A percentile compares a stretch with the other conserved stretches of the same genome.
These are phyloP conservation scores for Ceratorhiza oryzae-sativae DNA, from an alignment of 1,284 basidiomycete genomes.

Conservation along the genomic window DNA sequence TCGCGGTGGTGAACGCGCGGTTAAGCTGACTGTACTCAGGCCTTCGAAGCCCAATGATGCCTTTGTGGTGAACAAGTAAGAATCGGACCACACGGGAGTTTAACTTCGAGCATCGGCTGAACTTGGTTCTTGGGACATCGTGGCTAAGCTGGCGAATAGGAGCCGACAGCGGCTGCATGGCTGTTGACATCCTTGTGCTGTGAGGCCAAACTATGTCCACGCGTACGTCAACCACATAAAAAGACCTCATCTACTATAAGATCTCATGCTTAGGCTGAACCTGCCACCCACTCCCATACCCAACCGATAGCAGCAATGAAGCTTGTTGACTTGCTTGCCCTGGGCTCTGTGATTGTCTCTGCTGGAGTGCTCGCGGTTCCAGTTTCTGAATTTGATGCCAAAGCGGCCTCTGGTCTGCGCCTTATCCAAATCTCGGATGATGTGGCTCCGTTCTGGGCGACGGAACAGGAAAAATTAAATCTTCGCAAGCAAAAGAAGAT, in stretches of 20 bases:
- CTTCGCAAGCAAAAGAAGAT: slow-evolving; percentile 50
- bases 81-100: neutral
- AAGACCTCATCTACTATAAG: neutral
- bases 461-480: slow-evolving; percentile 62
- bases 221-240: neutral
- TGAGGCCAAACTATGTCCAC: neutral
- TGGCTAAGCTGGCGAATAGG: neutral
- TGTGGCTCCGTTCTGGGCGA: slow-evolving; percentile 61
- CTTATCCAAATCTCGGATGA: slow-evolving; percentile 59
- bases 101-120: neutral
- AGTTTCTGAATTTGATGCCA: slow-evolving; percentile 47
- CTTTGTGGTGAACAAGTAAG: no score
- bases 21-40: neutral
- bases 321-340: slow-evolving; percentile 20
- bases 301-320: neutral
- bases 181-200: neutral
- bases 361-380: slow-evolving; percentile 7
- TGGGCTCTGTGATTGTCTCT: slow-evolving; percentile 2
- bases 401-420: slow-evolving; percentile 55
- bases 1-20: neutral
- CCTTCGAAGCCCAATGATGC: no score
- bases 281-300: neutral
- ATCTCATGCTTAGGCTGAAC: neutral
- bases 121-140: neutral
- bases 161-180: slow-evolving; percentile 12